Conservation (phyloP, 176 grass and related monocot genomes). For the Ensete glaucum region DNA sequence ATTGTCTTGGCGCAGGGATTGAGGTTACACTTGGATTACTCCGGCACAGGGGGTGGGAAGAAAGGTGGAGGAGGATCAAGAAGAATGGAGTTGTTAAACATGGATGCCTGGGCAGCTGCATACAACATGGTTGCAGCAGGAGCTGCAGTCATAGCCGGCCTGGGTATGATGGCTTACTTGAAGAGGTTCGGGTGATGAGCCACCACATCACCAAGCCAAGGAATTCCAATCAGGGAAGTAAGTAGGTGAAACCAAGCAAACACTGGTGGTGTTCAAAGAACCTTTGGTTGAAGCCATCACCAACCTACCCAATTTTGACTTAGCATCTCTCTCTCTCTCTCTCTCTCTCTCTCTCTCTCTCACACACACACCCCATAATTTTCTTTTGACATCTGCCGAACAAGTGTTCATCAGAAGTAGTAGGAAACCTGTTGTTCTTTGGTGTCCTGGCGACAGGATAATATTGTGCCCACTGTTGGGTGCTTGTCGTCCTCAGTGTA, state of each 20-base stretch:
- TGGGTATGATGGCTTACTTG: conserved; percentile 57
- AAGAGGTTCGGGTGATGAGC: conserved; percentile 17
- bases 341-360: no score
- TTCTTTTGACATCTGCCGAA: no score
- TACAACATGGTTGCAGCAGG: conserved; percentile 44
- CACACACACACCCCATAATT: no score
- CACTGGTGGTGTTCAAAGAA: no score
- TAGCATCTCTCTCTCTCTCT: no score
- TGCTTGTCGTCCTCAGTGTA: neutral
- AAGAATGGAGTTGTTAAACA: conserved; percentile 20
- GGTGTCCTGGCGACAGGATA: no score
- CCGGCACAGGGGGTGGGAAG: conserved; percentile 20
- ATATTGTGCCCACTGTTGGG: neutral
- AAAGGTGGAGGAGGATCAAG: conserved; percentile 4
- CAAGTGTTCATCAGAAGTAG: no score
- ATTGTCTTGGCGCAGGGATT: conserved; percentile 39
- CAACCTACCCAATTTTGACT: no score
- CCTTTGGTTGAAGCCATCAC: no score
- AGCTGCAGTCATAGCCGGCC: conserved; percentile 45
- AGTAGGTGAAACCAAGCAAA: no score
- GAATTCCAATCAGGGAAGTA: no score
- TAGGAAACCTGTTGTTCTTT: no score
- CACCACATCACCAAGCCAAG: neutral
- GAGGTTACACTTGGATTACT: conserved; percentile 57
- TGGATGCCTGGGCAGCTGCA: conserved; percentile 30